Evolutionary conservation across 2,329 filamentous ascomycete genomes (phyloP), one percentile per base, ranked within the genome.

Genomic region (Clonostachys byssicola): DNA sequence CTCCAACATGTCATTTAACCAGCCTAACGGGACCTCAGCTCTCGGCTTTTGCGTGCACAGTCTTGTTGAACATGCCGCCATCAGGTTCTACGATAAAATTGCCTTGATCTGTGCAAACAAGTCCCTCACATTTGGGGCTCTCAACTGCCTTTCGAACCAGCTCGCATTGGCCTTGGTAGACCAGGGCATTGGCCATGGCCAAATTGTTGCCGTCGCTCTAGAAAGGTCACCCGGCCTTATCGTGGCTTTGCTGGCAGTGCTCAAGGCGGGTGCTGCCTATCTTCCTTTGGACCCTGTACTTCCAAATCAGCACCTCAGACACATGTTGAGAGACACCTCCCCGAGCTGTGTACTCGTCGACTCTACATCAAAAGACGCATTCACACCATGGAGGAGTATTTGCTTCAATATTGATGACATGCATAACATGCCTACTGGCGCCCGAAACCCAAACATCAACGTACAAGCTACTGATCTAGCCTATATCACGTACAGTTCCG

Each of bases 401-500:
- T 30, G 23, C 23, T 30, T 30, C 23, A 9, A 30, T 30, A 2
- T 14, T 18, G 36, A 39, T 5, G 12, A 5, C 14, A 12, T 18
- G 14, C 12, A n/a, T 14, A n/a, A 10, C 10, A 18, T n/a, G 36
- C 23, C 23, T 10, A 10, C 23, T 9, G 23, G 23, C 23, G 23
- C 23, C 23, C 12, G 23, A n/a, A 30, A 14, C 10, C 38, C 34
- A 18, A 33, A 16, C 17, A n/a, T 39, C 14, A n/a, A 8, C 7
- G 36, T 39, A 12, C 12, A 39, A n/a, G 12, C 4, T 14, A 5
- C 7, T 8, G 55, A 59, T 52, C 50, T 62, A 5, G 58, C 57
- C 9, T 63, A 61, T 51, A 52, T 69, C 12, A 58, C 69, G 34
- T 71, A 62, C 52, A 56, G 55, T 34, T 54, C 58, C 40, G 51